These are phyloP conservation scores for Penicillium malachiteum DNA, from an alignment of 495 filamentous ascomycete species.

Conservation along the genomic window DNA sequence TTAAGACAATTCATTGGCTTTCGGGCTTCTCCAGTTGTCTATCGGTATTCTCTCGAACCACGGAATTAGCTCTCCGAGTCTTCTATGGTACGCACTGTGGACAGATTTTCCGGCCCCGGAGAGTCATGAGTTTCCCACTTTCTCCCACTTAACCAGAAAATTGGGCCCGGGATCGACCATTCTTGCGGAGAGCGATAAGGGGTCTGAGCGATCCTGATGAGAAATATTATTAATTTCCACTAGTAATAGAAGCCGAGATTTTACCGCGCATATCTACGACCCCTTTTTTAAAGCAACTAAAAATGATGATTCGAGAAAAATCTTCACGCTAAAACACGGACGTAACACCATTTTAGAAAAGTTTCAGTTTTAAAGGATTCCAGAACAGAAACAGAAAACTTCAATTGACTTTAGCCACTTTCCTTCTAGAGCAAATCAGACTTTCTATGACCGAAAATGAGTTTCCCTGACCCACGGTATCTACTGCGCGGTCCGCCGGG, in stretches of 20 bases:
- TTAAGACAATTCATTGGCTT: neutral
- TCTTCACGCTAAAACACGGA: neutral
- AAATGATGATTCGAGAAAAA: neutral
- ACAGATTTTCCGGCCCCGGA: conserved; percentile 7
- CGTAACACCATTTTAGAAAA: neutral
- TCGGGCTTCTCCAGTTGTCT: neutral
- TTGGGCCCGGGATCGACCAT: conserved; percentile 1
- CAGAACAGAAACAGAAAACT: conserved; percentile 3
- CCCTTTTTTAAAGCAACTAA: too few relatives aligned
- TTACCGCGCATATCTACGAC: neutral
- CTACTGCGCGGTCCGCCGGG: conserved; percentile 11
- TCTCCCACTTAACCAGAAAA: neutral
- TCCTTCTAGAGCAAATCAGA: neutral
- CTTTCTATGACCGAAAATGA: neutral
- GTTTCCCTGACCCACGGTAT: conserved; percentile 14
- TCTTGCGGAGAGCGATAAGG: conserved; percentile 13
- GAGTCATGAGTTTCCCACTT: conserved; percentile 4
- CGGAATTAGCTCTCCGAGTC: neutral
- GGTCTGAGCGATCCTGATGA: conserved; percentile 1
- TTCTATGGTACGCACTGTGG: conserved; percentile 2
- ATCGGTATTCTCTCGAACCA: neutral
- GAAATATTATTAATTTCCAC: conserved; percentile 15
- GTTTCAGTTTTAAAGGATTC: neutral
- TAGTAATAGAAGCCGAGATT: conserved; percentile 13
- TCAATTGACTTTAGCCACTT: conserved; percentile 7